Evolutionary conservation across 2,329 filamentous ascomycete genomes (phyloP), one percentile per base, ranked within the genome.

Genomic region (Aspergillus floridensis): DNA sequence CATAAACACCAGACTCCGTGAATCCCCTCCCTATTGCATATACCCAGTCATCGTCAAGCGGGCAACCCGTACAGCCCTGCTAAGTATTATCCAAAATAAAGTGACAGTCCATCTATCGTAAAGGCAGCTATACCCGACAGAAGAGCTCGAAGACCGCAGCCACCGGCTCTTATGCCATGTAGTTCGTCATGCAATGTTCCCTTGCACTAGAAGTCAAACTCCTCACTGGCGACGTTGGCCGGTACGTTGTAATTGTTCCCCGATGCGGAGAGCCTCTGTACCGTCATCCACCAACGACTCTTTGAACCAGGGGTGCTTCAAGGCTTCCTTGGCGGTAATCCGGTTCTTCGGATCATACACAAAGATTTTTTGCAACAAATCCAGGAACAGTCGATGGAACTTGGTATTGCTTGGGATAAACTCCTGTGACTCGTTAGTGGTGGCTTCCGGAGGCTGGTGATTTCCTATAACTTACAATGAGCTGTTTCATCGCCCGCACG

Each of bases 221-320:
- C 21, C 22, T 29, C 46, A 38, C 60, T 64, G 69, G 50, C 61
- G 63, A 48, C 66, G 65, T 55, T 64, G 66, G 44, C 50, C 59
- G 49, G 65, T 68, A 54, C 73, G 73, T 35, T 73, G 69, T 57
- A 76, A 60, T 57, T 80, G 76, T 58, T 81, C 70, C 50, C 82
- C 76, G 63, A 88, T 87, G 59, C 84, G 81, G 59, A 83, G 78
- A 21, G 86, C 86, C 73, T 88, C 86, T 6, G 86, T 88, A 58
- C 86, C 86, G 68, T 88, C 86, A 67, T 88, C 86, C 66, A 87
- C 81, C 22, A 88, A 78, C 12, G 80, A 78, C 71, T 88, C 86
- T 63, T 81, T 84, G 75, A 88, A 88, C 86, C 86, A 88, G 1
- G 84, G 82, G 69, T 88, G 86, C 70, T 87, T 84, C 62, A 88